Base-by-base conservation (phyloP, 371 early-diverging fungal genomes). In the Batkoa obscura region DNA sequence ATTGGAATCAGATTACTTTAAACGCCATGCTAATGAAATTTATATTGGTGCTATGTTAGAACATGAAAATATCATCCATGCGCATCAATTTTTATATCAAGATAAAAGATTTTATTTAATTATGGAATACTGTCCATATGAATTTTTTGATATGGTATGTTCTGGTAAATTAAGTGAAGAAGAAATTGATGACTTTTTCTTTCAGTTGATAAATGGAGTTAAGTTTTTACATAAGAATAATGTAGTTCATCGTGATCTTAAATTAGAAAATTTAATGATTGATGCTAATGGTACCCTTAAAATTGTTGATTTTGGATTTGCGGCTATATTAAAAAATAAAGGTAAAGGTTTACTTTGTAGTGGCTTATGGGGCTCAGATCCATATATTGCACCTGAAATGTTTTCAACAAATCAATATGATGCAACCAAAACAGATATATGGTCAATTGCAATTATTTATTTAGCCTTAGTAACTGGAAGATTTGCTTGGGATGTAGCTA, bases 361-460 rank as follows among this genome's bases (percentile, higher is more conserved):
- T 58, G 90, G 90, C n/a, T 68, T 84, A 31, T 83, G 76, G 54
- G 93, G 94, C 6, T 84, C 86, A 4, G 84, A 86, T 43, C 90
- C 92, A 13, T 94, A 90, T 65, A 90, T 91, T 58, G 88, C 90
- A 0, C 94, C 94, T 31, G 94, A 94, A 71, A 79, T 85, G 32
- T 68, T 72, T 15, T 8, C 4, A 4, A 45, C 45, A 4, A 8
- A 3, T 45, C 12, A n/a, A 4, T 80, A 84, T 59, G 81, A 81
- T 57, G 77, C 84, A 48, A 74, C 75, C n/a, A 60, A 72, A 39
- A 72, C 82, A 31, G 86, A 86, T 66, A 60, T 81, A 37, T 86
- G 86, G 86, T 82, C 83, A 35, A 67, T 80, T 52, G 86, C 79
- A 13, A 81, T 86, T 45, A 78, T 86, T 57, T 82, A 79, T 64